Percentiles rank a stretch among this genome's conserved stretches.
Evolutionary conservation across 345 rosid species (phyloP).

Genomic region (Populus euphratica): DNA sequence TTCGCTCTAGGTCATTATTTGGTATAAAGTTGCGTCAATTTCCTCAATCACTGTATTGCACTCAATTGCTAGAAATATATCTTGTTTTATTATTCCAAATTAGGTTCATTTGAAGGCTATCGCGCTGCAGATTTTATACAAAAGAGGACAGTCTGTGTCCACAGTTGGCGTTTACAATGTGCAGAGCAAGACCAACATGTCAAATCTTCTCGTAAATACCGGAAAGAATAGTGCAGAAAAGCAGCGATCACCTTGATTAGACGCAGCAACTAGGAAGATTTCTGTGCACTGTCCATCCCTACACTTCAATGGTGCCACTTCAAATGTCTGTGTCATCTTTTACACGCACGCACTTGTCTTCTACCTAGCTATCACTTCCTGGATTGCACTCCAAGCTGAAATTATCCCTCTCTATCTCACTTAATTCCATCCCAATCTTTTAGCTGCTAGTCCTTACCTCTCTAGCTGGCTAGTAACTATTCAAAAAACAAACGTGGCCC

Average conservation of each 20-base stretch:
- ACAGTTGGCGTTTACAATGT: not conserved
- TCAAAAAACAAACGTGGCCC: not conserved
- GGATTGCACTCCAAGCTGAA: not conserved
- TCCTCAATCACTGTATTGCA: not conserved
- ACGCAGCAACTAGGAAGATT: not conserved
- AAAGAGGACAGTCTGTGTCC: not conserved
- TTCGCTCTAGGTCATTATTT: too few species aligned
- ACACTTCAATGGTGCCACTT: not conserved
- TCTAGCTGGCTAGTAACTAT: not conserved
- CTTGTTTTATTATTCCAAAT: not conserved
- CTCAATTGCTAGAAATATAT: not conserved
- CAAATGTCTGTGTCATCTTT: not conserved
- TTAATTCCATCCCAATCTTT: not conserved
- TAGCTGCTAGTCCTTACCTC: not conserved
- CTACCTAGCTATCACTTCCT: not conserved
- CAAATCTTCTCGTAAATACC: constrained; percentile 10
- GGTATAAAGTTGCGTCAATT: not conserved
- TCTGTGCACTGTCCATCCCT: not conserved
- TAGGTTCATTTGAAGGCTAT: not conserved
- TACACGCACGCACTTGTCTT: not conserved
- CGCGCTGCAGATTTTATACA: not conserved
- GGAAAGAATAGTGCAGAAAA: constrained; percentile 11
- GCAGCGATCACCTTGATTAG: not conserved
- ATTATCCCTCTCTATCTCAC: not conserved
- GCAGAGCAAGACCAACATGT: constrained; percentile 23